Evolutionary conservation across 495 filamentous ascomycete species (phyloP).

Genomic region (Lasiosphaeria miniovina): DNA sequence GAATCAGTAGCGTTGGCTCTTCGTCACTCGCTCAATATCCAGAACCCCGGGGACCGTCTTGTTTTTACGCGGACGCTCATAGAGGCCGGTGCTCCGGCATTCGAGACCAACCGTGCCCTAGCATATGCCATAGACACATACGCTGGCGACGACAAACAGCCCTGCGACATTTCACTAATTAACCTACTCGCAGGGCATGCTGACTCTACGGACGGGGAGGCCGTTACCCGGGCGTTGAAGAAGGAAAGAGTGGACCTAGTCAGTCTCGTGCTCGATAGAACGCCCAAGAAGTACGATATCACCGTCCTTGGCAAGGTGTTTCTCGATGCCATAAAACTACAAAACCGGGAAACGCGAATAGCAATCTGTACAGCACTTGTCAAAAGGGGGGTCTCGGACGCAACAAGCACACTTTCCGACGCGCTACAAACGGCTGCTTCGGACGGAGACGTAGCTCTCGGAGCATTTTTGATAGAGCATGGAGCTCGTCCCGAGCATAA

Average conservation of each 20-base stretch:
- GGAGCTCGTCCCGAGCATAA: conserved; percentile 43
- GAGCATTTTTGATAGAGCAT: conserved; percentile 37
- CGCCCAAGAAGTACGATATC: conserved; percentile 19
- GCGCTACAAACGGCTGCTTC: conserved; percentile 41
- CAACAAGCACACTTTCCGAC: conserved; percentile 30
- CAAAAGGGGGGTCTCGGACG: conserved; percentile 33
- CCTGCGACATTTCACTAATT: conserved; percentile 40
- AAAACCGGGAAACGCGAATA: conserved; percentile 28
- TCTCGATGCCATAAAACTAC: conserved; percentile 28
- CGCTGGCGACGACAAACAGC: conserved; percentile 35
- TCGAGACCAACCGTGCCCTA: conserved; percentile 42
- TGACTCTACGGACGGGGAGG: conserved; percentile 41
- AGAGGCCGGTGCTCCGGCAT: conserved; percentile 35
- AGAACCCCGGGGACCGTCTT: conserved; percentile 41
- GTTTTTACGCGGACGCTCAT: conserved; percentile 41
- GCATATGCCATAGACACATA: conserved; percentile 40
- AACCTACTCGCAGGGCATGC: conserved; percentile 36
- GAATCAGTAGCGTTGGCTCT: conserved; percentile 37
- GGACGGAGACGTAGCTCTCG: conserved; percentile 44
- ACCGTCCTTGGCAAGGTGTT: conserved; percentile 34
- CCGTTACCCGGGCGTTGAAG: conserved; percentile 37
- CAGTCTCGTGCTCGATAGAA: conserved; percentile 36
- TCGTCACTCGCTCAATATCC: conserved; percentile 42
- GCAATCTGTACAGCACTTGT: conserved; percentile 37
- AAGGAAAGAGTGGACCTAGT: conserved; percentile 34